Base-by-base conservation (phyloP, 345 rosid species). In the Salix udensis region DNA sequence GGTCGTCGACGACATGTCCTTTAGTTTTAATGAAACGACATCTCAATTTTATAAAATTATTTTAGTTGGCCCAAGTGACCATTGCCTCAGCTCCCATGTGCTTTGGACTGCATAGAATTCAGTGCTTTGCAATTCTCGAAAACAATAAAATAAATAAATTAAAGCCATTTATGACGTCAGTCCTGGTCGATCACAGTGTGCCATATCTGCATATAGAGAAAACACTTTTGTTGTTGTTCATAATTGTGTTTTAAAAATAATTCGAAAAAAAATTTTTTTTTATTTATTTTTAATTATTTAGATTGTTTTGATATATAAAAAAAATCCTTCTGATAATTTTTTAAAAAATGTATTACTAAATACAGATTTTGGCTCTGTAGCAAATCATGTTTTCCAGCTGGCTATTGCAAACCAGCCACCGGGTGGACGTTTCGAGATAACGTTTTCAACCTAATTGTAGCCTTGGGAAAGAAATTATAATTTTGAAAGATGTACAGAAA, bases 1-100 rank as follows among this genome's bases (percentile, higher is more conserved):
- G 11, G 28, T 11, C 4, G 69, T 28, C 7, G 31, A 24, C 39
- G 42, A 69, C 46, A 65, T 28, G 70, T 21, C 21, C n/a, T 64
- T 65, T 74, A 30, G 70, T 44, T 65, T 31, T 74, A 40, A 40
- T 40, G 67, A 72, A 19, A 42, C 44, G 69, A 40, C 36, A 46
- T 46, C 15, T 74, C 34, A 19, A n/a, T 3, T 73, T 14, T 46
- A 12, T 26, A 36, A 26, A 37, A 15, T 46, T 37, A 18, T 64
- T 68, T 64, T 68, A 44, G 65, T 44, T 37, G 46, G 70, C 70
- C 65, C 28, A 18, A 19, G 34, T 12, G 16, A 64, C 42, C 62
- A 19, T 65, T 48, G 13, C 64, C 44, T 46, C 3, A 19, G 23
- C 19, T 72, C 8, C 21, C 65, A 72, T 55, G 24, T 34, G 26